phyloP scores from a whole-genome alignment of 2,329 filamentous ascomycete species.

The Aspergillus calidoustus region DNA sequence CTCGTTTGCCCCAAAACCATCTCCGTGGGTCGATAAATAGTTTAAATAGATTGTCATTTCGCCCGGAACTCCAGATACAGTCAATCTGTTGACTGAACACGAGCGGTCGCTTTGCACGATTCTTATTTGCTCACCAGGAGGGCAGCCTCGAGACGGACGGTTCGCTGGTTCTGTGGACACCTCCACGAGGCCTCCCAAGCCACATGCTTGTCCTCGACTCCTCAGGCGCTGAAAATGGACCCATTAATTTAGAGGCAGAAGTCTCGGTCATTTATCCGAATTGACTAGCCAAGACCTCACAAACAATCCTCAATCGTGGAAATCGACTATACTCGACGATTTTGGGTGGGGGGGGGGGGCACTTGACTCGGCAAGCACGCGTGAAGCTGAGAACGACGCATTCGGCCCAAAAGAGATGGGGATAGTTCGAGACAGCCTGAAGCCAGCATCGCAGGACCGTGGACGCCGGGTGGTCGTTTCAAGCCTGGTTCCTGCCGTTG shows the following conservation, averaged over 20 bases:
- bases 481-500: not conserved
- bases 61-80: not conserved
- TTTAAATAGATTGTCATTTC: not conserved
- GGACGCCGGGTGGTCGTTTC: not conserved
- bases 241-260: not conserved
- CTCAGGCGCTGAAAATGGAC: not conserved
- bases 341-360: too few relatives aligned
- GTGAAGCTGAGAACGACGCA: not conserved
- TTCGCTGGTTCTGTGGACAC: slow-evolving; percentile 18
- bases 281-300: slow-evolving; percentile 4
- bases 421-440: not conserved
- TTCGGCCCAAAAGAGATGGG: not conserved
- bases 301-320: slow-evolving; percentile 7
- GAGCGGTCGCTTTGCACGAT: not conserved
- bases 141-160: slow-evolving; percentile 16
- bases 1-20: not conserved
- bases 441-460: not conserved
- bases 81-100: not conserved
- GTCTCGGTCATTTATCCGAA: slow-evolving; percentile 3
- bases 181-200: slow-evolving; percentile 6
- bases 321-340: not conserved
- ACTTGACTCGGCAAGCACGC: not conserved
- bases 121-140: slow-evolving; percentile 11
- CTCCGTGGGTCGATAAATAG: not conserved
- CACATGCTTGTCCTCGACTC: not conserved